A percentile compares a stretch with the other conserved stretches of the same genome.
Evolutionary conservation across 2,329 filamentous ascomycete species (phyloP).

Genomic region (Talaromyces marneffei): DNA sequence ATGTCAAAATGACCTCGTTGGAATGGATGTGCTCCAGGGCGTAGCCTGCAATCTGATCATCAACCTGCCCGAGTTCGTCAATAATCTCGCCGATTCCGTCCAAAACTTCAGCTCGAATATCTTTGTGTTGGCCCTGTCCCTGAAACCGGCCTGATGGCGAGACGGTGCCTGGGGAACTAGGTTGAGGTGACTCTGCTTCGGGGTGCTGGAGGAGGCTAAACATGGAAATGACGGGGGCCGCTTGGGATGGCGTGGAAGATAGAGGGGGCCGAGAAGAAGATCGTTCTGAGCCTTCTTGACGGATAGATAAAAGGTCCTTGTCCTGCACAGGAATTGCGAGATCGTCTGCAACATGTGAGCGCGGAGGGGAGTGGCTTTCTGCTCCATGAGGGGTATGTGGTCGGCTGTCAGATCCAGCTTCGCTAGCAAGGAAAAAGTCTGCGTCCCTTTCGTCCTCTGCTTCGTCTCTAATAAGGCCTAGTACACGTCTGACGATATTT

Average conservation of each 20-base stretch:
- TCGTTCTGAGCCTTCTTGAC: slow-evolving; percentile 28
- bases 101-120: slow-evolving; percentile 83
- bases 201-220: slow-evolving; percentile 79
- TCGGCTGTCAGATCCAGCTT: slow-evolving; percentile 53
- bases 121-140: slow-evolving; percentile 42
- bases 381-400: slow-evolving; percentile 36
- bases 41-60: slow-evolving; percentile 84
- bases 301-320: slow-evolving; percentile 24
- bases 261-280: slow-evolving; percentile 53
- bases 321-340: slow-evolving; percentile 20
- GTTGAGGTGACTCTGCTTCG: slow-evolving; percentile 41
- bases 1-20: slow-evolving; percentile 85
- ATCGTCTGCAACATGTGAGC: slow-evolving; percentile 13
- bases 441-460: slow-evolving; percentile 72
- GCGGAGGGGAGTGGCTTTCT: slow-evolving; percentile 28
- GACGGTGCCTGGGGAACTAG: slow-evolving; percentile 31
- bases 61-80: slow-evolving; percentile 87
- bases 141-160: slow-evolving; percentile 31
- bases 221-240: slow-evolving; percentile 59
- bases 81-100: slow-evolving; percentile 93
- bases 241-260: slow-evolving; percentile 49
- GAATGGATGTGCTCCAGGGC: slow-evolving; percentile 89
- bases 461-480: slow-evolving; percentile 88
- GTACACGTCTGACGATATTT: slow-evolving; percentile 84
- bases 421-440: slow-evolving; percentile 52